phyloP scores from a whole-genome alignment of 2,329 filamentous ascomycete genomes.

The Septoria petroselini region DNA sequence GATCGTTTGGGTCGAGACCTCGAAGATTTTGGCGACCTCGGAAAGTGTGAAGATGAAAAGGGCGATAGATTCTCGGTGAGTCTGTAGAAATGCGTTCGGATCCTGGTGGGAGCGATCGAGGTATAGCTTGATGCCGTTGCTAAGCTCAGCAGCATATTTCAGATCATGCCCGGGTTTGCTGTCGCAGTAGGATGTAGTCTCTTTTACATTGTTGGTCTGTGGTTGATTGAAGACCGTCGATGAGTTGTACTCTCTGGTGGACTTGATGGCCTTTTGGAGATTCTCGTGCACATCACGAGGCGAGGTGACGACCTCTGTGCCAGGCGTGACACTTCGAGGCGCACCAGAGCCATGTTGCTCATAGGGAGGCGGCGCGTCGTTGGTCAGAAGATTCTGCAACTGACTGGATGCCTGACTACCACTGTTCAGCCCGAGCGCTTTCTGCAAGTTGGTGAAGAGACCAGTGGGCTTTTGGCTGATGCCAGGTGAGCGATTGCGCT shows the following conservation, averaged over 20 bases:
- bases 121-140: constrained; percentile 71
- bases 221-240: constrained; percentile 70
- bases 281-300: constrained; percentile 61
- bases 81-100: constrained; percentile 57
- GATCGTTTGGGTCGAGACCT: constrained; percentile 63
- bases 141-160: constrained; percentile 64
- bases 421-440: constrained; percentile 48
- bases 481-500: constrained; percentile 34
- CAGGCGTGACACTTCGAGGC: constrained; percentile 22
- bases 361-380: constrained; percentile 39
- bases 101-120: constrained; percentile 56
- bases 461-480: constrained; percentile 48
- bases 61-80: constrained; percentile 62
- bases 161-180: constrained; percentile 71
- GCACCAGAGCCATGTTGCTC: constrained; percentile 28
- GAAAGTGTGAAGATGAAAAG: constrained; percentile 66
- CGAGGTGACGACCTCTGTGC: constrained; percentile 40
- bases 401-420: constrained; percentile 44
- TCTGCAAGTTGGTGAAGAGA: constrained; percentile 66
- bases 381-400: constrained; percentile 33
- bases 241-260: constrained; percentile 74
- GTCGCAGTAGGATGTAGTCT: constrained; percentile 81
- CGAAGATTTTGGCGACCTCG: constrained; percentile 70
- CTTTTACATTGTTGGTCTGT: constrained; percentile 68
- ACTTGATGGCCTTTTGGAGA: constrained; percentile 72